A percentile compares a stretch with the other conserved stretches of the same genome.
Conservation (phyloP, 2,329 filamentous ascomycete species). For the Phyllosticta citribraziliensis region DNA sequence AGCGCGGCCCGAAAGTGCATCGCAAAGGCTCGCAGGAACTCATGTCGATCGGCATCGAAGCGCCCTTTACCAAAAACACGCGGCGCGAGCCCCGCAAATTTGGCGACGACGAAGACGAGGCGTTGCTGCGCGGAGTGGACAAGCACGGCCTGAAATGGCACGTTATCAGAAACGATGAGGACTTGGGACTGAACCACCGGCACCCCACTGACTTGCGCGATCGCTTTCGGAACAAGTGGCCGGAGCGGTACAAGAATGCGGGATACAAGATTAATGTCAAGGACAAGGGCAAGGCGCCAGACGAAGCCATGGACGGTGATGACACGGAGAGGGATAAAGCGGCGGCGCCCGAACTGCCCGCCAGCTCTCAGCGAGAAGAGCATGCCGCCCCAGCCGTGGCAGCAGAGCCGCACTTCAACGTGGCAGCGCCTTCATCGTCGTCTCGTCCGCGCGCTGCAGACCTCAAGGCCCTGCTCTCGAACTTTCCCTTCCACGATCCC, state of each 20-base stretch:
- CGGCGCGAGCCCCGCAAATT: slow-evolving; percentile 47
- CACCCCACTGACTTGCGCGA: slow-evolving; percentile 48
- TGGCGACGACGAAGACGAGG: slow-evolving; percentile 47
- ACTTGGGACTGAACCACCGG: slow-evolving; percentile 41
- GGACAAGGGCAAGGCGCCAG: slow-evolving; percentile 16
- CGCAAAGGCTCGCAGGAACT: slow-evolving; percentile 23
- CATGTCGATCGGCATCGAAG: slow-evolving; percentile 37
- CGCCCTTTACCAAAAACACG: slow-evolving; percentile 39
- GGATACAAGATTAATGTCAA: slow-evolving; percentile 32
- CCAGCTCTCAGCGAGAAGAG: background rate
- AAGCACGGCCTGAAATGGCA: slow-evolving; percentile 53
- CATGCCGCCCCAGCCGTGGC: background rate
- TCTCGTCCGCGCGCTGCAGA: slow-evolving; percentile 1
- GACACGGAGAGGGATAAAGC: background rate
- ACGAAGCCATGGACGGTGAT: slow-evolving; percentile 1
- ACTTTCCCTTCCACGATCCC: slow-evolving; percentile 15
- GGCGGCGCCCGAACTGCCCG: background rate
- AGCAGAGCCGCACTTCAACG: background rate
- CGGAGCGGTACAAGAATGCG: slow-evolving; percentile 44
- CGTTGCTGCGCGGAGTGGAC: slow-evolving; percentile 48
- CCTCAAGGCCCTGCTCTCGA: slow-evolving; percentile 15
- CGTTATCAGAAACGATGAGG: slow-evolving; percentile 45
- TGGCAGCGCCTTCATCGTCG: background rate
- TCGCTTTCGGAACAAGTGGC: slow-evolving; percentile 50
- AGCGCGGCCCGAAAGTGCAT: slow-evolving; percentile 12